Conservation (phyloP, 257 asterid genomes). For the Penstemon eatonii region DNA sequence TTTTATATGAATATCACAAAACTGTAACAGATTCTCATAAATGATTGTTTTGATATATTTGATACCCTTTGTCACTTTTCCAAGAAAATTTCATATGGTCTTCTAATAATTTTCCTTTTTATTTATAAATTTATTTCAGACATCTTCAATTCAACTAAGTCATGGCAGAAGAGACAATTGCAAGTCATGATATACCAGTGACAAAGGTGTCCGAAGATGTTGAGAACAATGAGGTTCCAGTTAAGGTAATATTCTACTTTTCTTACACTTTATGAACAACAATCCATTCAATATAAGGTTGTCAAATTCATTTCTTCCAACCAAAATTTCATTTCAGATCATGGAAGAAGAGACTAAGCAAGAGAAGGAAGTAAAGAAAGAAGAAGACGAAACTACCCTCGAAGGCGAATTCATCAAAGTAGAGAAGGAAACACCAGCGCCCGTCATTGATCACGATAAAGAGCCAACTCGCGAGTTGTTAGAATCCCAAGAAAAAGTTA, state of each 20-base stretch:
- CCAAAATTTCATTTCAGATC: constrained; percentile 28
- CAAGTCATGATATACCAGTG: constrained; percentile 41
- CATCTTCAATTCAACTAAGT: constrained; percentile 24
- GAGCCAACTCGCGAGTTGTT: constrained; percentile 54
- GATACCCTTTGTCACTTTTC: no score
- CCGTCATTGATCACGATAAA: constrained; percentile 27
- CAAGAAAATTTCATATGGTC: no score
- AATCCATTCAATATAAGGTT: not conserved
- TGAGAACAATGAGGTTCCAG: constrained; percentile 34
- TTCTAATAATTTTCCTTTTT: not conserved
- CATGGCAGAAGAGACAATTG: constrained; percentile 59
- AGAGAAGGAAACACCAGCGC: constrained; percentile 60
- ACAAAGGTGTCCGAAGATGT: constrained; percentile 45
- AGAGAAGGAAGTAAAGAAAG: constrained; percentile 47
- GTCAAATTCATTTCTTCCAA: not conserved
- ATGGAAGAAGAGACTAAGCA: constrained; percentile 29
- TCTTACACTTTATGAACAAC: not conserved
- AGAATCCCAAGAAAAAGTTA: constrained; percentile 70
- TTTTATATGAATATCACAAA: no score
- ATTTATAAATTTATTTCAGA: constrained; percentile 17
- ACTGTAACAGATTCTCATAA: not conserved
- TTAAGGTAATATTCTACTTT: constrained; percentile 39
- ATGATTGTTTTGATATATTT: no score
- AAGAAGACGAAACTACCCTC: constrained; percentile 56
- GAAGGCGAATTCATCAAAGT: constrained; percentile 91